Evolutionary conservation across 192 early-diverging fungal species (phyloP).

Genomic region (Coemansia sp.): DNA sequence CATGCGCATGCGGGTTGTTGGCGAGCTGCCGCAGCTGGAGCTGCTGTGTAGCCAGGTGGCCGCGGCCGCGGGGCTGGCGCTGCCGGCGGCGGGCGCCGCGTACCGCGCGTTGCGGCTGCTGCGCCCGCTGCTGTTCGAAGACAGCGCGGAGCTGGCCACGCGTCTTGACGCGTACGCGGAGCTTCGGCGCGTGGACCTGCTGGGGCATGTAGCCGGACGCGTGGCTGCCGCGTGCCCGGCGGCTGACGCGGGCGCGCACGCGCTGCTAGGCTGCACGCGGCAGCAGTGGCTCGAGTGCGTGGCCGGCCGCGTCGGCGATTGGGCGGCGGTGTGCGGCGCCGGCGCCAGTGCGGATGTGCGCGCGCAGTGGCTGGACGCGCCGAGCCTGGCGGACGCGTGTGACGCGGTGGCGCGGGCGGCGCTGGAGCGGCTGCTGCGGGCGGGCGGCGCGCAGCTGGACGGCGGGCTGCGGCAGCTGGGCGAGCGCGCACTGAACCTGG

Average conservation of each 20-base stretch:
- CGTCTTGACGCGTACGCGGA: background rate
- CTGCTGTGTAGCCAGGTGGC: conserved; percentile 35
- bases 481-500: too few relatives aligned
- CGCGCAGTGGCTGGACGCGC: too few relatives aligned
- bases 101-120: conserved; percentile 17
- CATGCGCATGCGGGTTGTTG: conserved; percentile 10
- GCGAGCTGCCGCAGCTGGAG: conserved; percentile 28
- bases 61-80: background rate
- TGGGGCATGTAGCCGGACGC: conserved; percentile 14
- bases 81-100: background rate
- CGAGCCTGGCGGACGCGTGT: too few relatives aligned
- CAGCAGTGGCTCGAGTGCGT: background rate
- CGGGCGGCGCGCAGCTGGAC: too few relatives aligned
- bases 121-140: conserved; percentile 33
- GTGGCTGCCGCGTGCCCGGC: conserved; percentile 5
- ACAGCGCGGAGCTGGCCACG: background rate
- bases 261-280: background rate
- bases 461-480: too few relatives aligned
- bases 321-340: too few relatives aligned
- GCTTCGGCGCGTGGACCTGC: conserved; percentile 8
- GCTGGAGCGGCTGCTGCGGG: too few relatives aligned
- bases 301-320: too few relatives aligned
- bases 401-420: too few relatives aligned
- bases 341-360: too few relatives aligned
- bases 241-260: background rate